phyloP scores from a whole-genome alignment of 1,139 yeast species.

The Yamadazyma trypodendri region DNA sequence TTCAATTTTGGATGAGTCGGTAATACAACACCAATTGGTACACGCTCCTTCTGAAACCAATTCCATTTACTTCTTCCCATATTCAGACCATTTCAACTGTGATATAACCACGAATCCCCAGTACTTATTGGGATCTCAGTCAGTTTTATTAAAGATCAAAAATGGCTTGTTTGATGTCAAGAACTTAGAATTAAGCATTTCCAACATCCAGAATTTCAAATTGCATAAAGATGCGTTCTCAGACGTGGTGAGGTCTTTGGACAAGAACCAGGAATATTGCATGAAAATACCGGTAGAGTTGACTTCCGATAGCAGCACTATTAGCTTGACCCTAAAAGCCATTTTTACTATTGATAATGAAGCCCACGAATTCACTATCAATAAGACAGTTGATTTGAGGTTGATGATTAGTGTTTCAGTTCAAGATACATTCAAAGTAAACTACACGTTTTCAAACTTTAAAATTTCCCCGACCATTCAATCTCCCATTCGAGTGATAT shows the following conservation, averaged over 20 bases:
- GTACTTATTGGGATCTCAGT: constrained; percentile 11
- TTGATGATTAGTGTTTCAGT: constrained; percentile 68
- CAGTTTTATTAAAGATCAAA: constrained; percentile 8
- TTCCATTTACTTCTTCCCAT: constrained; percentile 13
- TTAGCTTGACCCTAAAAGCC: constrained; percentile 30
- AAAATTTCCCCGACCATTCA: constrained; percentile 57
- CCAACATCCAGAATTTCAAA: constrained; percentile 9
- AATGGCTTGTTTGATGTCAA: constrained; percentile 9
- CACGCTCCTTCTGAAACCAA: constrained; percentile 3
- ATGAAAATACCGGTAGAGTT: constrained; percentile 25
- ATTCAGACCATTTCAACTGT: constrained; percentile 7
- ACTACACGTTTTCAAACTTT: constrained; percentile 62
- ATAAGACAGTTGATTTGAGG: constrained; percentile 46
- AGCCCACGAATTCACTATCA: constrained; percentile 22
- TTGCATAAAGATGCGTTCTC: neutral
- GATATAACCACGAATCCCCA: constrained; percentile 7
- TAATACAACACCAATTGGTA: constrained; percentile 6
- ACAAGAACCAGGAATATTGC: constrained; percentile 15
- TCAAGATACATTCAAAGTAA: constrained; percentile 65
- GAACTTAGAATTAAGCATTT: constrained; percentile 9
- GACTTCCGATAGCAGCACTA: constrained; percentile 24
- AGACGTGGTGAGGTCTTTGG: constrained; percentile 12
- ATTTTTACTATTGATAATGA: constrained; percentile 26
- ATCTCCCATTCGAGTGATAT: constrained; percentile 54
- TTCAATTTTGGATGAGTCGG: constrained; percentile 14